Base-by-base conservation (phyloP, 1,284 basidiomycete genomes). In the Irpex lacteus region DNA sequence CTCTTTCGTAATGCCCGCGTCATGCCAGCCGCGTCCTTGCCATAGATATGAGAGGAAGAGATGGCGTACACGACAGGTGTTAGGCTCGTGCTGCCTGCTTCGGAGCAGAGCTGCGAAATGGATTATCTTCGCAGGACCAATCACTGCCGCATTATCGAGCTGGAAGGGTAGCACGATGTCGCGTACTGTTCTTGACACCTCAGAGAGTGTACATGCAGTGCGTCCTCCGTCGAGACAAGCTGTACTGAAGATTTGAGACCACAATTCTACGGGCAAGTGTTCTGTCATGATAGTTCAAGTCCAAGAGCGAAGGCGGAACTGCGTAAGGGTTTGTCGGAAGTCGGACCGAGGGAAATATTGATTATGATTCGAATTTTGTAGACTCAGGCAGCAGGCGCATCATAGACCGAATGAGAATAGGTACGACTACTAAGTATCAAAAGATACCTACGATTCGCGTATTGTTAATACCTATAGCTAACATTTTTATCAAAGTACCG, bases 171-270 rank as follows among this genome's bases (percentile, higher is more conserved):
- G 63, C 4, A 67, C 56, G 1, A 47, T 36, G 26, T 40, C 49
- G 36, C 60, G 60, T 26, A 63, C 44, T 40, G 56, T 62, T 21
- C 36, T 50, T 15, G 60, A 68, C 5, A 64, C 64, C 18, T 60
- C 34, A 11, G 67, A 65, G 55, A 69, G 61, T 5, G 67, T 59
- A 18, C 65, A 61, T 9, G 65, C 68, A 2, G 65, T 68, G 59
- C 55, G 52, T 4, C 67, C 68, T 4, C 65, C 65, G 19, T 69
- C 68, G 4, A 57, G 50, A 50, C 68, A 69, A 2, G 67, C 67
- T 18, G 63, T 61, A 3, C 26, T 26, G 54, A 69, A 69, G 32
- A 69, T 68, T 8, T 56, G 44, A 11, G 59, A 49, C 57, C 64
- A 66, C 4, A 67, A 58, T 47, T 68, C 67, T 2, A 62, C 15